Conservation (phyloP, 371 early-diverging fungal species). For the Mortierella sp. region DNA sequence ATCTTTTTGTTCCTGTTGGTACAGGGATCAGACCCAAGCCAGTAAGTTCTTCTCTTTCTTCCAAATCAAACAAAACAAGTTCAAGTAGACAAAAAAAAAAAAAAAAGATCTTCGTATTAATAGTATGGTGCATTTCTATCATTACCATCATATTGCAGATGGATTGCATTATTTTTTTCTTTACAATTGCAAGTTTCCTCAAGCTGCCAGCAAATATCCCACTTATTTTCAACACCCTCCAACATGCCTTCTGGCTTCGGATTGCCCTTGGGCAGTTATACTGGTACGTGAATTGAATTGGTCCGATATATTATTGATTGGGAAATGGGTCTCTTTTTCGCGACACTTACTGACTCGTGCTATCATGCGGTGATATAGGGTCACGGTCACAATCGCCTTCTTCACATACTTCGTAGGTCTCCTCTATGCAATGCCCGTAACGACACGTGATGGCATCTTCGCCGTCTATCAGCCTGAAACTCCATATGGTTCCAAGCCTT, state of each 20-base stretch:
- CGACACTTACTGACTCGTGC: background rate
- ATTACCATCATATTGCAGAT: constrained; percentile 18
- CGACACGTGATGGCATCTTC: constrained; percentile 55
- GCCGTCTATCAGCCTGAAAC: constrained; percentile 52
- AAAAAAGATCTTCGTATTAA: background rate
- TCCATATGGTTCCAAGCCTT: constrained; percentile 24
- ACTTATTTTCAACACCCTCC: constrained; percentile 21
- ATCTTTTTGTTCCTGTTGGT: constrained; percentile 40
- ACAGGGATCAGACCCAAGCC: constrained; percentile 50
- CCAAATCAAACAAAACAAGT: too few species aligned
- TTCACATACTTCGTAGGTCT: constrained; percentile 47
- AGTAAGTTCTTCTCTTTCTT: constrained; percentile 16
- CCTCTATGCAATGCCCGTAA: constrained; percentile 55
- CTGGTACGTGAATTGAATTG: constrained; percentile 28
- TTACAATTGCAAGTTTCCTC: constrained; percentile 30
- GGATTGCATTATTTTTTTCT: constrained; percentile 55
- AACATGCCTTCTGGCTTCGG: constrained; percentile 30
- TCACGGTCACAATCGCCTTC: constrained; percentile 32
- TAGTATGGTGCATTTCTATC: background rate
- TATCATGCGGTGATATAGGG: constrained; percentile 10
- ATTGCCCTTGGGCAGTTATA: constrained; percentile 40
- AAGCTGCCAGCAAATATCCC: constrained; percentile 33
- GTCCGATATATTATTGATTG: background rate
- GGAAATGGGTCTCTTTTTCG: background rate
- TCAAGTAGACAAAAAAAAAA: background rate